Base-by-base conservation (phyloP, 2,329 filamentous ascomycete species). In the Fusarium sp. region DNA sequence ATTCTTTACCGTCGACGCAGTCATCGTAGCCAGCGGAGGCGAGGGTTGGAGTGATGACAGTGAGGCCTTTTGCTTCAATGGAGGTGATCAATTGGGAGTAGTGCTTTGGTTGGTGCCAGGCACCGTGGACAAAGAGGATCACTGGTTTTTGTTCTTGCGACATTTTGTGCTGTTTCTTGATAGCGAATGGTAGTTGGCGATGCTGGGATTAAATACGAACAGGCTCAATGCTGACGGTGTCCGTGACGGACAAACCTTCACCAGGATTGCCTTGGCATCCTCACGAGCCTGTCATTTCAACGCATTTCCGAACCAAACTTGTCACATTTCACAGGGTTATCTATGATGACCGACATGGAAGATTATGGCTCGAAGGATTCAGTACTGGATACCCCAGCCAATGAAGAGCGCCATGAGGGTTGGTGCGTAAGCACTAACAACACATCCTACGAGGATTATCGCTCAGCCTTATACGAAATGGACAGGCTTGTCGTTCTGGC, bases 11-110 rank as follows among this genome's bases (percentile, higher is more conserved):
- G 5, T 67, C 63, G 1, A 72, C 19, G 0, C 50, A 62, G 13
- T 70, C 69, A 41, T 72, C 66, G 7, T 72, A 68, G 3, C 63
- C 69, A 3, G 69, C 51, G 4, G 42, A 62, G 3, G 69, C 67
- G 12, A 65, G 54, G 4, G 66, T 53, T 7, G 67, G 70, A 0
- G 45, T 46, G 1, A 71, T 21, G 5, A 64, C 55, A 6, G 54
- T 67, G 31, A 67, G 62, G 4, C 45, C 61, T 4, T 62, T 30
- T 2, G 30, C 25, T 6, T 54, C 46, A 3, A 73, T 56, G 3
- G 44, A 42, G 28, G 63, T 6, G 11, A 73, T 62, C 4, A 73
- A 50, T 8, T 19, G 13, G 3, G 46, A 56, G n/a, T 67, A 73
- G 11, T 73, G 70, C 16, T 62, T 11, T 3, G 70, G 64, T 4